Conservation (phyloP, 306 rosid species). For the Pyrus pyrifolia region DNA sequence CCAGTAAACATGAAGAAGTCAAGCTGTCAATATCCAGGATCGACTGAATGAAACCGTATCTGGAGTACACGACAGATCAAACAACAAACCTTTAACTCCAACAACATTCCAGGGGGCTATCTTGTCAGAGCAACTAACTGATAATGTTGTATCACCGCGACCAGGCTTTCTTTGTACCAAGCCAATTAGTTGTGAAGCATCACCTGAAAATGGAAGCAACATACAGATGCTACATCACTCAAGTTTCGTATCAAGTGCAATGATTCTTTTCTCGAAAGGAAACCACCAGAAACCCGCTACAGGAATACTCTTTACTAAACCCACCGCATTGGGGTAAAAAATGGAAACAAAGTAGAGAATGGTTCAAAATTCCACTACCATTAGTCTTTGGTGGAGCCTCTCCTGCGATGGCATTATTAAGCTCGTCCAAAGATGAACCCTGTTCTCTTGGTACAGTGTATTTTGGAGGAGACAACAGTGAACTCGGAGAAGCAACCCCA, state of each 20-base stretch:
- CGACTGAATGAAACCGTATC: neutral
- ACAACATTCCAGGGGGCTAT: slow-evolving; percentile 57
- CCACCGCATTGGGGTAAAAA: neutral
- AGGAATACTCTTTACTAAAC: neutral
- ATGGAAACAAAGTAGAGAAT: neutral
- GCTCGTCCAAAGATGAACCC: slow-evolving; percentile 22
- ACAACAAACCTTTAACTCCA: slow-evolving; percentile 47
- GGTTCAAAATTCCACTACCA: slow-evolving; percentile 11
- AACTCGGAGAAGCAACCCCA: slow-evolving; percentile 59
- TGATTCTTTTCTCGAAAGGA: neutral
- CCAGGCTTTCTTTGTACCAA: slow-evolving; percentile 88
- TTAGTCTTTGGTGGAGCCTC: slow-evolving; percentile 3
- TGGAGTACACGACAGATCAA: neutral
- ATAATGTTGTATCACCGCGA: slow-evolving; percentile 82
- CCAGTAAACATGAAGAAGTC: too few relatives aligned
- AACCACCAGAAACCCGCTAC: neutral
- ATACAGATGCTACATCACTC: neutral
- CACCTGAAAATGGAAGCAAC: slow-evolving; percentile 29
- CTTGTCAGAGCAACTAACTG: slow-evolving; percentile 99
- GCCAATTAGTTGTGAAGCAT: slow-evolving; percentile 27
- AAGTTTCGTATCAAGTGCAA: neutral
- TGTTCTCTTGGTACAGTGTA: slow-evolving; percentile 18
- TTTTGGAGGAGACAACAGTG: slow-evolving; percentile 19
- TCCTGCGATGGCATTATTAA: slow-evolving; percentile 2
- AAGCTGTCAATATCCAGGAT: neutral